Base-by-base conservation (phyloP, 176 grass and related monocot species). In the Hordeum marinum region DNA sequence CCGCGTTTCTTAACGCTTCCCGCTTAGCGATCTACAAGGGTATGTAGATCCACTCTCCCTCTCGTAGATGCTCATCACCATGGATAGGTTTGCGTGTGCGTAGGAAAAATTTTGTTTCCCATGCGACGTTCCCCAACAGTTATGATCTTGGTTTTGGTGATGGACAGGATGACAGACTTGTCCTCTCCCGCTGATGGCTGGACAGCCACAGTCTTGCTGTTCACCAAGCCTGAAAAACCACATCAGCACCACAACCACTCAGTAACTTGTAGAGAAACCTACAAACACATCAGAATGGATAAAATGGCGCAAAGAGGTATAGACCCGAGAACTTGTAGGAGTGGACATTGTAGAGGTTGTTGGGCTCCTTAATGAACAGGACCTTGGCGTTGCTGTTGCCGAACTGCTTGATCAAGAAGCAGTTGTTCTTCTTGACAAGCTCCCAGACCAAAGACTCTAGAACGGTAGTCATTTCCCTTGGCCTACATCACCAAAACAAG, bases 331-430 rank as follows among this genome's bases (percentile, higher is more conserved):
- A 67, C 88, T 94, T 99, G 94, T 96, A 96, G 41, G 96, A 96
- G 87, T 91, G 88, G 52, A 94, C 36, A 31, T 96, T 99, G 85
- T 90, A 96, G 60, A 99, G 96, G 67, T 99, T 96, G 89, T 94
- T 99, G 5, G 94, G 86, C 94, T 99, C 91, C 84, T 91, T 99
- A 88, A 76, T 92, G 91, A 99, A 99, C 82, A 94, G 94, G 23
- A 96, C 94, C 86, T 85, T 92, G 61, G 96, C 88, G 54, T 94
- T 96, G 58, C 92, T 87, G 18, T 92, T 99, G 24, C 91, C 93
- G 46, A 96, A 99, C 80, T 99, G 90, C 86, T 96, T 99, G 77
- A 99, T 77, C 20, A 92, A 69, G 76, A 96, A 98, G 72, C 72
- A 77, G 80, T 98, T 98, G 82, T 99, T 94, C 71, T 92, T 94